Percentiles rank a stretch among this genome's conserved stretches.
Evolutionary conservation across 805 yeast genomes (phyloP).

Genomic region (Candida sithepensis): DNA sequence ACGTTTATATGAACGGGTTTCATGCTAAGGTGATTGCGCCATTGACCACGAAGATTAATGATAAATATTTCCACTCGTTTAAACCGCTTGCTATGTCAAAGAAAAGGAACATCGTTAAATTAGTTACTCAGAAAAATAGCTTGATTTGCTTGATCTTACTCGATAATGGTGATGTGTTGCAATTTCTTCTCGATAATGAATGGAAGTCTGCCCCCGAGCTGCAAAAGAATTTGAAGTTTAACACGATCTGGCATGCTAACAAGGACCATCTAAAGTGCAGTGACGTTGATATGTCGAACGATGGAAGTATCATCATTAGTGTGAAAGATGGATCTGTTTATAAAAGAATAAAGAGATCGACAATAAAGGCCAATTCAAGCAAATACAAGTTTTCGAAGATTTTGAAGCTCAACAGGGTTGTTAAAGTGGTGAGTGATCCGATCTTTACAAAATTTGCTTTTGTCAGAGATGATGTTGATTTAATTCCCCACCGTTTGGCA

Average conservation of each 20-base stretch:
- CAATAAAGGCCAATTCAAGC: slow-evolving; percentile 28
- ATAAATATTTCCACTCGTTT: slow-evolving; percentile 49
- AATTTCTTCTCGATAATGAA: slow-evolving; percentile 30
- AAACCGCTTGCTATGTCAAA: slow-evolving; percentile 49
- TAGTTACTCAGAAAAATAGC: slow-evolving; percentile 36
- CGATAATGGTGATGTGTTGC: slow-evolving; percentile 57
- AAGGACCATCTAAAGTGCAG: slow-evolving; percentile 51
- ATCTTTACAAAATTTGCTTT: slow-evolving; percentile 64
- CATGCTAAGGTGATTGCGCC: slow-evolving; percentile 46
- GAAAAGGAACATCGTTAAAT: slow-evolving; percentile 30
- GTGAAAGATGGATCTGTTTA: slow-evolving; percentile 70
- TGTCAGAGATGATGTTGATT: slow-evolving; percentile 57
- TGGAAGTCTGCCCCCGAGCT: slow-evolving; percentile 32
- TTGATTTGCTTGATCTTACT: slow-evolving; percentile 46
- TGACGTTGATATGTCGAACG: slow-evolving; percentile 65
- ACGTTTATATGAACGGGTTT: slow-evolving; percentile 54
- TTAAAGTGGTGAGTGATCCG: slow-evolving; percentile 56
- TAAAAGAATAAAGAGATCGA: slow-evolving; percentile 34
- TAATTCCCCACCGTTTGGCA: slow-evolving; percentile 51
- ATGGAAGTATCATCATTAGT: slow-evolving; percentile 67
- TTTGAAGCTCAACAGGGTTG: slow-evolving; percentile 52
- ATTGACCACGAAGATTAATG: slow-evolving; percentile 29
- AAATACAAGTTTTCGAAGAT: slow-evolving; percentile 52
- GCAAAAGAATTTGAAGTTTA: slow-evolving; percentile 42
- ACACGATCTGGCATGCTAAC: slow-evolving; percentile 60